Evolutionary conservation across 495 filamentous ascomycete species (phyloP), one percentile per base, ranked within the genome.

Genomic region (Penicillium desertorum): DNA sequence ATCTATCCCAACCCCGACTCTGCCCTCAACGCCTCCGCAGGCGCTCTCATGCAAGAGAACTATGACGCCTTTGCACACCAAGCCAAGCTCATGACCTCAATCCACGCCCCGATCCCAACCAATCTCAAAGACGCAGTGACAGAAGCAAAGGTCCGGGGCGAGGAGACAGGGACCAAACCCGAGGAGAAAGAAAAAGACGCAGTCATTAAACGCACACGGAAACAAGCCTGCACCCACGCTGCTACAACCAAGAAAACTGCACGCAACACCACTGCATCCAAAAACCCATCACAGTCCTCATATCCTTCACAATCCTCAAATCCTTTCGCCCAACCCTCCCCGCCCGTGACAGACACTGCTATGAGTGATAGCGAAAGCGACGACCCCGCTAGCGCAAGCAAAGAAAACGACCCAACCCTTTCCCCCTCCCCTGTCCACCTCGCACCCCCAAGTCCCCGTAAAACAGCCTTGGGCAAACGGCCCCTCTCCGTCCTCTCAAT

Each of bases 1-100:
- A 86, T 90, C 49, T 78, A 86, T 47, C 87, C 87, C 7, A 90
- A 89, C 62, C 86, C 86, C 2, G 86, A 85, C 58, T 88, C 85
- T 36, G 84, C 86, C 11, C 75, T 90, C 42, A 90, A 90, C 63
- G 82, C 83, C 12, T 76, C 79, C 14, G 85, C 87, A 6, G 86
- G 86, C 5, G 75, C 79, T 17, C 62, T 89, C 48, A 75, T 87
- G 2, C 78, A 81, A 50, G 86, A 88, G 34, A 84, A 88, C 56
- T 89, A 83, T 56, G 76, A 75, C 12, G 77, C 74, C 4, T 90
- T 84, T 66, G 75, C 79, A 48, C 76, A 80, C 45, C 77, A 87
- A 58, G 87, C 86, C 16, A 81, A 74, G 62, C 64, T 89, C 25
- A 87, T 88, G 85, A 85, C 85, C 16, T 81, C 79, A 4, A 84